Evolutionary conservation across 495 filamentous ascomycete genomes (phyloP), one percentile per base, ranked within the genome.

Genomic region (Aspergillus taichungensis): DNA sequence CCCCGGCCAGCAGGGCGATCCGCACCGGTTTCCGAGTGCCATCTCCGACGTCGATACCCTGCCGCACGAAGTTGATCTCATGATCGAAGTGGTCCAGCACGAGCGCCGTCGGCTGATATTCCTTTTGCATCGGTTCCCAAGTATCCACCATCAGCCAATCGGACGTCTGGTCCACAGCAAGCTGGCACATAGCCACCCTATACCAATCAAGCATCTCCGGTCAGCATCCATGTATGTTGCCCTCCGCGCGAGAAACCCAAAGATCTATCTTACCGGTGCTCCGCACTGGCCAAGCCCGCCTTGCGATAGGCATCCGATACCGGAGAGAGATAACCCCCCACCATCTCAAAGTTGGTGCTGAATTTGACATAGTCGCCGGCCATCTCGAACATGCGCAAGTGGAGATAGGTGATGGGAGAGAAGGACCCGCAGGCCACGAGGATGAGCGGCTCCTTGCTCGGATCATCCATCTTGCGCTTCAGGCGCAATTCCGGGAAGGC

Each of bases 321-420:
- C 18, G 83, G 83, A 32, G 79, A 84, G 37, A 94, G 66, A 62
- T 89, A 94, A 13, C 85, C 88, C 32, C 84, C 88, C 27, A 94
- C 72, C 12, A 96, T 75, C 62, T 96, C 90, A 59, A 83, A 95
- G 30, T 87, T 73, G 33, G 86, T 88, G 67, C 82, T 86, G 64
- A 89, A 82, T 42, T 80, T 78, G 51, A 80, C 81, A 63, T 83
- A 87, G 69, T 91, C 85, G 54, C 78, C 76, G 3, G 87, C 87
- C 83, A 91, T 87, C 53, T 94, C 89, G 57, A 94, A 94, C 88
- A 95, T 91, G 59, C 88, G 86, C 42, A 95, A 73, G 61, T 95
- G 88, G 29, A 95, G 77, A 63, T 83, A 88, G 27, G 87, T 94
- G 44, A 69, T 66, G 12, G 87, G 89, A 3, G 80, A 87, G 68